Conservation (phyloP, 2,329 filamentous ascomycete genomes). For the Ceratocystis harringtonii region DNA sequence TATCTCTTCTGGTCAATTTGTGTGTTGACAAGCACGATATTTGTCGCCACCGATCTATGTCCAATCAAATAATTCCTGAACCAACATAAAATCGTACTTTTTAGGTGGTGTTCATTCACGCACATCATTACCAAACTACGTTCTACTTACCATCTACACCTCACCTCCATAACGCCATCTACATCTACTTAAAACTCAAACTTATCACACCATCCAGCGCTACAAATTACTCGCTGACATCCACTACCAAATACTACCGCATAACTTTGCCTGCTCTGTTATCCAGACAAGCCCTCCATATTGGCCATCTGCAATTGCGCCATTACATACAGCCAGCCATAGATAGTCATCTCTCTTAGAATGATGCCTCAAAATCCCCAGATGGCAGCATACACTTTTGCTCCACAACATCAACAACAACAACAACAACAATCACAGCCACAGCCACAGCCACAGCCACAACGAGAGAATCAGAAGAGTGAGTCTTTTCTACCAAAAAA, state of each 20-base stretch:
- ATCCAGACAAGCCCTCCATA: background rate
- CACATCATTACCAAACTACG: background rate
- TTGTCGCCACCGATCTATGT: constrained; percentile 28
- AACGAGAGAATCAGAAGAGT: constrained; percentile 16
- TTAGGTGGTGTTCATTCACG: background rate
- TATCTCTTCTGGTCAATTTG: background rate
- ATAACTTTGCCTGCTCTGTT: background rate
- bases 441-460: constrained; percentile 25
- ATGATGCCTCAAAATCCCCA: constrained; percentile 51
- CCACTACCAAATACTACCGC: background rate
- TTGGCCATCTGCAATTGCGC: background rate
- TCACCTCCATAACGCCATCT: no score
- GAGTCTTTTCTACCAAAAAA: background rate
- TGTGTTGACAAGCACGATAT: constrained; percentile 4
- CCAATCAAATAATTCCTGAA: background rate
- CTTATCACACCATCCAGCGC: background rate
- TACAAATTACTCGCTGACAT: background rate
- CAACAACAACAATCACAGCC: constrained; percentile 29
- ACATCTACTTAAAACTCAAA: no score
- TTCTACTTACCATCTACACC: no score
- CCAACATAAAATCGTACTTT: background rate
- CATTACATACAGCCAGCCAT: background rate
- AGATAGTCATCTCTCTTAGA: constrained; percentile 31
- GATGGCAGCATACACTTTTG: constrained; percentile 65
- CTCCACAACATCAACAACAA: constrained; percentile 38